Percentiles rank a stretch among this genome's conserved stretches.
Conservation (phyloP, 2,329 filamentous ascomycete genomes). For the Verticillium dahliae region DNA sequence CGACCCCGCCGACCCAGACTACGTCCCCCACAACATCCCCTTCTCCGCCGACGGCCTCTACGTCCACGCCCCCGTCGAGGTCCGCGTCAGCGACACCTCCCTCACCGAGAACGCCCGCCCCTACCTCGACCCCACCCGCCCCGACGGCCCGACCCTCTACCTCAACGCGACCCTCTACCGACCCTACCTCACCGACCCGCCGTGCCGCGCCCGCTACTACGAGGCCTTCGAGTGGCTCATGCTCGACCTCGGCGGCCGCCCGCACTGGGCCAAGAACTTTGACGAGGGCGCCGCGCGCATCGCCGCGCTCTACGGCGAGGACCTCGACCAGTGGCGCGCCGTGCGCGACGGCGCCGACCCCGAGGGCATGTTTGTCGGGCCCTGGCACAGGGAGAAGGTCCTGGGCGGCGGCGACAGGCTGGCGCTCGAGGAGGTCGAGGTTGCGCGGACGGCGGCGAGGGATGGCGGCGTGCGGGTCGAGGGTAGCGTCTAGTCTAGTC, state of each 20-base stretch:
- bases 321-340: slow-evolving; percentile 59
- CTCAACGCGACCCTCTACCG: slow-evolving; percentile 87
- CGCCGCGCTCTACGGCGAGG: slow-evolving; percentile 60
- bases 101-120: slow-evolving; percentile 28
- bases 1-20: slow-evolving; percentile 54
- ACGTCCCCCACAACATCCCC: slow-evolving; percentile 64
- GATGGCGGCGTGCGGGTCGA: slow-evolving; percentile 3
- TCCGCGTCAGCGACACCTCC: slow-evolving; percentile 72
- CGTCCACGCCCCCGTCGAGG: slow-evolving; percentile 86
- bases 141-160: slow-evolving; percentile 70
- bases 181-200: slow-evolving; percentile 71
- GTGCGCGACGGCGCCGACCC: slow-evolving; percentile 68
- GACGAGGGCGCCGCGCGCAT: slow-evolving; percentile 54
- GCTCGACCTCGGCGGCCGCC: slow-evolving; percentile 73
- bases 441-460: not conserved
- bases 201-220: slow-evolving; percentile 72
- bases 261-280: slow-evolving; percentile 95
- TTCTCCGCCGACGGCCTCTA: slow-evolving; percentile 74
- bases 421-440: slow-evolving; percentile 29
- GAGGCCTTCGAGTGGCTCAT: slow-evolving; percentile 87
- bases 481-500: not conserved
- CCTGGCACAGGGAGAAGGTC: slow-evolving; percentile 77
- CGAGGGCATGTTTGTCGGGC: slow-evolving; percentile 80
- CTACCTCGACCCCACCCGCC: slow-evolving; percentile 62
- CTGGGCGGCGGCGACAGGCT: slow-evolving; percentile 29